A percentile compares a stretch with the other conserved stretches of the same genome.
These are phyloP conservation scores for Tolypocladium tropicale DNA, from an alignment of 2,329 filamentous ascomycete genomes.

Conservation along the genomic window DNA sequence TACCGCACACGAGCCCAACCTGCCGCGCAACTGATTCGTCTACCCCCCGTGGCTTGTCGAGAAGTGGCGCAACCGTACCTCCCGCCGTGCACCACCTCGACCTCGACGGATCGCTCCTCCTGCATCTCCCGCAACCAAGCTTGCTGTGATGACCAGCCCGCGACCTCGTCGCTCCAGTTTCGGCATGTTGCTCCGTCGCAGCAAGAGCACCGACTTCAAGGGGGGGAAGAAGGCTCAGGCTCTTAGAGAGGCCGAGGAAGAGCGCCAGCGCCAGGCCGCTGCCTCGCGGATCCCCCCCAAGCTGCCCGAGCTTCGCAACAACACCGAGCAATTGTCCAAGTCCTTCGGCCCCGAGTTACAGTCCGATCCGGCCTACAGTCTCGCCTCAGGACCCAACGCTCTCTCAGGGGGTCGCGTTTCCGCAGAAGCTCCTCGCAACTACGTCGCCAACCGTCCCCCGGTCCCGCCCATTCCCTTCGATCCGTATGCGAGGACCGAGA, in stretches of 20 bases:
- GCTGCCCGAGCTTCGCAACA: slow-evolving; percentile 41
- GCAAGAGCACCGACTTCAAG: slow-evolving; percentile 57
- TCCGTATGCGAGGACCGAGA: slow-evolving; percentile 75
- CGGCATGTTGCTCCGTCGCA: slow-evolving; percentile 54
- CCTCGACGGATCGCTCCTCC: slow-evolving; percentile 9
- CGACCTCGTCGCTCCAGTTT: slow-evolving; percentile 30
- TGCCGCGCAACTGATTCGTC: background rate
- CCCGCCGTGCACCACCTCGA: slow-evolving; percentile 2
- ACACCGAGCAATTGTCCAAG: slow-evolving; percentile 34
- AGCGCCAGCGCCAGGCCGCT: slow-evolving; percentile 38
- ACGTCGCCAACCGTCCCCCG: slow-evolving; percentile 34
- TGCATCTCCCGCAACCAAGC: slow-evolving; percentile 5
- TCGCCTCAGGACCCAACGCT: slow-evolving; percentile 25
- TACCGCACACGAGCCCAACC: background rate
- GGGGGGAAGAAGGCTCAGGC: slow-evolving; percentile 50
- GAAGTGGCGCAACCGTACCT: background rate
- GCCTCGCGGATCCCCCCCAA: slow-evolving; percentile 37
- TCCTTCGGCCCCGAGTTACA: slow-evolving; percentile 43
- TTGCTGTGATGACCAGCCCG: slow-evolving; percentile 18
- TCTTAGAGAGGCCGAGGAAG: slow-evolving; percentile 37
- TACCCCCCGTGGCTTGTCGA: background rate
- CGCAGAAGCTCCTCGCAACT: slow-evolving; percentile 35
- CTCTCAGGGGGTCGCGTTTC: slow-evolving; percentile 36
- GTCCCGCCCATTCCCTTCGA: slow-evolving; percentile 57
- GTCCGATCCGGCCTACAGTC: slow-evolving; percentile 49